These are phyloP conservation scores for Sugiyamaella paludigena DNA, from an alignment of 1,139 yeast species.

Conservation along the genomic window DNA sequence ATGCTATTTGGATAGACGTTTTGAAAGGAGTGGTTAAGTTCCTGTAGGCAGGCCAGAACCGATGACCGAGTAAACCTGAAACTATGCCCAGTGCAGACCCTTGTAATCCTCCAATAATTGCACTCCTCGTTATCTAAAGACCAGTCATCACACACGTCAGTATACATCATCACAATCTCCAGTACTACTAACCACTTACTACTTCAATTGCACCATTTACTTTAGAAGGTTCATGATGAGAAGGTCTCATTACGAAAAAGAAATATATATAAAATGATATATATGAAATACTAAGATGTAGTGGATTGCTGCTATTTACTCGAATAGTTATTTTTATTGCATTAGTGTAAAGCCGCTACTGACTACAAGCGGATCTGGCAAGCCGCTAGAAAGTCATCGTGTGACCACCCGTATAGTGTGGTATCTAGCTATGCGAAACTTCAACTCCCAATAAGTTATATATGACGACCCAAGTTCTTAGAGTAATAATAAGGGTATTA, in stretches of 20 bases:
- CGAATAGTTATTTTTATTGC: too few relatives aligned
- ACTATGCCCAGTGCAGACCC: conserved; percentile 31
- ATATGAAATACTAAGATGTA: not conserved
- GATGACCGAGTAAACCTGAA: conserved; percentile 27
- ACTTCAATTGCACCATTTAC: conserved; percentile 33
- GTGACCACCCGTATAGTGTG: too few relatives aligned
- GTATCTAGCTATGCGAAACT: too few relatives aligned
- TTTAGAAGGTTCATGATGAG: conserved; percentile 34
- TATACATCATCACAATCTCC: not conserved
- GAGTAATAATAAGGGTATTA: too few relatives aligned
- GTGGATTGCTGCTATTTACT: too few relatives aligned
- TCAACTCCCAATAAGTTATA: too few relatives aligned
- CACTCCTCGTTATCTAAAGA: conserved; percentile 28
- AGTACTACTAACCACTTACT: conserved; percentile 22
- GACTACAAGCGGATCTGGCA: too few relatives aligned
- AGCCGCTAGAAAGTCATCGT: too few relatives aligned
- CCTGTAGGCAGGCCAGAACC: conserved; percentile 30
- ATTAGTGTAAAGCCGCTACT: too few relatives aligned
- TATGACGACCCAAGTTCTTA: too few relatives aligned
- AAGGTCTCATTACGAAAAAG: conserved; percentile 28
- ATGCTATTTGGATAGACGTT: conserved; percentile 32
- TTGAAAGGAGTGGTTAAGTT: conserved; percentile 31
- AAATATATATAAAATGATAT: not conserved
- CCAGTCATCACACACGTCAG: not conserved
- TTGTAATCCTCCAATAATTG: conserved; percentile 27